These are phyloP conservation scores for Coprinopsis cinerea DNA, from an alignment of 768 basidiomycete genomes.

Conservation along the genomic window DNA sequence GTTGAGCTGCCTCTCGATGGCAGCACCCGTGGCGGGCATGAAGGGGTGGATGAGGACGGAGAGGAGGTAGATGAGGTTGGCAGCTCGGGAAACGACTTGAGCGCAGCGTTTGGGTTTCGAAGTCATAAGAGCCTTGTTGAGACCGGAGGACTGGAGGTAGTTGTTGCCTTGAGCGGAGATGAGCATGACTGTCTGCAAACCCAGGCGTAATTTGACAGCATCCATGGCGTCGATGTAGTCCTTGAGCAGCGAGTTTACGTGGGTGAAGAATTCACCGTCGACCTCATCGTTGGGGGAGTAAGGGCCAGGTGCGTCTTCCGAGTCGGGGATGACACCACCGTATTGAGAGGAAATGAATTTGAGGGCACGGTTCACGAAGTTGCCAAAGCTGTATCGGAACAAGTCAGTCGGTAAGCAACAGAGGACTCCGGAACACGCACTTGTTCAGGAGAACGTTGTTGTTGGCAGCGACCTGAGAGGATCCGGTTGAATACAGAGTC, in stretches of 20 bases:
- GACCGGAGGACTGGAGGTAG: constrained; percentile 89
- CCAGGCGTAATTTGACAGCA: constrained; percentile 80
- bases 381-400: constrained; percentile 66
- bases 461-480: constrained; percentile 72
- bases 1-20: constrained; percentile 82
- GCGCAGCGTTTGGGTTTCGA: constrained; percentile 82
- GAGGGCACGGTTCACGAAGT: constrained; percentile 92
- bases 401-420: neutral
- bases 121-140: constrained; percentile 84
- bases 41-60: constrained; percentile 87
- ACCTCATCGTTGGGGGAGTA: constrained; percentile 59
- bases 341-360: constrained; percentile 91
- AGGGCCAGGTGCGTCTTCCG: constrained; percentile 62
- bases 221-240: constrained; percentile 89
- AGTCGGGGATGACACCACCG: constrained; percentile 73
- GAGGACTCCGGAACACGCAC: constrained; percentile 33
- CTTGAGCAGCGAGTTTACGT: constrained; percentile 72
- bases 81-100: constrained; percentile 80
- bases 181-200: constrained; percentile 84
- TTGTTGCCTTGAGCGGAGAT: constrained; percentile 86
- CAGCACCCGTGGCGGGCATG: constrained; percentile 87
- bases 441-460: constrained; percentile 94
- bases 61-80: constrained; percentile 90
- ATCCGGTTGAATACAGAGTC: constrained; percentile 7
- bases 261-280: constrained; percentile 72